phyloP scores from a whole-genome alignment of 176 grass and related monocot genomes.

The Sorghum bicolor region Sorghum_bicolor_NCBIv3 NC_012876.2:4334501-4335000 shows the following conservation, averaged over 20 bases:
- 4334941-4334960: not conserved
- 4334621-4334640: constrained; percentile 18
- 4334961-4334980: not conserved
- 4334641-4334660: not conserved
- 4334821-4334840: not conserved
- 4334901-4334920: not conserved
- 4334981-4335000: constrained; percentile 18
- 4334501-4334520: not conserved
- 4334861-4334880: not conserved
- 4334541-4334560: constrained; percentile 52
- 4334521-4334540: not conserved
- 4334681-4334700: not conserved
- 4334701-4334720: not conserved
- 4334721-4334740: not conserved
- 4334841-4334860: constrained; percentile 17
- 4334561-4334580: constrained; percentile 75
- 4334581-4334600: constrained; percentile 73
- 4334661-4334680: not conserved
- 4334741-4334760: not conserved
- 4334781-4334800: not conserved
- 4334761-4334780: not conserved
- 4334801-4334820: constrained; percentile 34
- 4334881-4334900: not conserved
- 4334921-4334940: not conserved
- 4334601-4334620: constrained; percentile 30